A percentile compares a stretch with the other conserved stretches of the same genome.
Conservation (phyloP, 495 filamentous ascomycete genomes). For the Oidiodendron maius region DNA sequence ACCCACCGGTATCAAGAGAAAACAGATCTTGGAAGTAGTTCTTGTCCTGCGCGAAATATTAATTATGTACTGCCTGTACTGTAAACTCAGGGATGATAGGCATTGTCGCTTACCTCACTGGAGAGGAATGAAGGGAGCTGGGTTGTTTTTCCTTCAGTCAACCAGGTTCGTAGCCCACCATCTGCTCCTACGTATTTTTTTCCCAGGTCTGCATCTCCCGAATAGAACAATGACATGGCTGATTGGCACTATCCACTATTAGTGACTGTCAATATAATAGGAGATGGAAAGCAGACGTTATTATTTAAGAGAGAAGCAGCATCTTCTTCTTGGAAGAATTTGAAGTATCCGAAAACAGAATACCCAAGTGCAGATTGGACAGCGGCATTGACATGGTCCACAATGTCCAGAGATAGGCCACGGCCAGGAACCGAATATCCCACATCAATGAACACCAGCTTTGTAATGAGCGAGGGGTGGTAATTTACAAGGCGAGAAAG, state of each 20-base stretch:
- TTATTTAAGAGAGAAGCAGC: slow-evolving; percentile 17
- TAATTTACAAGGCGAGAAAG: not conserved
- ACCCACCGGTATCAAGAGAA: slow-evolving; percentile 14
- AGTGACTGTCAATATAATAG: not conserved
- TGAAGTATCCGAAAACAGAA: slow-evolving; percentile 17
- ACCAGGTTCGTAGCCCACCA: slow-evolving; percentile 6
- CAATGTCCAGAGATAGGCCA: not conserved
- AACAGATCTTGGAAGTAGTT: slow-evolving; percentile 3
- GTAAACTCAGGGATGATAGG: not conserved
- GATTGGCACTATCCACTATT: slow-evolving; percentile 2
- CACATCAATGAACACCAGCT: slow-evolving; percentile 4
- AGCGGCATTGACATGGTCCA: slow-evolving; percentile 11
- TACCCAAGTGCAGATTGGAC: slow-evolving; percentile 15
- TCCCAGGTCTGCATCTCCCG: slow-evolving; percentile 3
- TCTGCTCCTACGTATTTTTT: slow-evolving; percentile 14
- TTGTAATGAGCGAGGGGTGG: not conserved
- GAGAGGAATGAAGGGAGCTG: slow-evolving; percentile 1
- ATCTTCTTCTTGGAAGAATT: slow-evolving; percentile 19
- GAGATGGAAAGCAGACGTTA: slow-evolving; percentile 8
- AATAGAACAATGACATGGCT: slow-evolving; percentile 4
- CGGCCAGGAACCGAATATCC: slow-evolving; percentile 8
- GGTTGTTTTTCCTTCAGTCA: slow-evolving; percentile 4
- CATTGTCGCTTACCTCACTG: slow-evolving; percentile 1
- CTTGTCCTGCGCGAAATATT: slow-evolving; percentile 4
- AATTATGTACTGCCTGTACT: not conserved